Evolutionary conservation across 2,329 filamentous ascomycete species (phyloP).

Genomic region (Aureobasidium zeae): DNA sequence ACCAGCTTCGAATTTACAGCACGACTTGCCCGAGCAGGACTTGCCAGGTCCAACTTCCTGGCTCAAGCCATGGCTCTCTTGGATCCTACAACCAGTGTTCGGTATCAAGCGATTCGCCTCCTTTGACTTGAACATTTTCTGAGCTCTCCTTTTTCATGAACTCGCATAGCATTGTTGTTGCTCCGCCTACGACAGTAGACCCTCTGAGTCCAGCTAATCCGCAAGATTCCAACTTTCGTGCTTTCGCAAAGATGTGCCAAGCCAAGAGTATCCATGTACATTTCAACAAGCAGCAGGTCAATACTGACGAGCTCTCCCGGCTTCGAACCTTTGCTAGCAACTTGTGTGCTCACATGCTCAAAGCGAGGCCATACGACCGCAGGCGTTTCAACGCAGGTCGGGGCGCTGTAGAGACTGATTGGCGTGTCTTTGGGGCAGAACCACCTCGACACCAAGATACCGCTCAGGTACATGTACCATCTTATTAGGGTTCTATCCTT

Average conservation of each 20-base stretch:
- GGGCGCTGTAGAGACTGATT: constrained; percentile 1
- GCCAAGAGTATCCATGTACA: constrained; percentile 6
- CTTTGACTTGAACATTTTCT: background rate
- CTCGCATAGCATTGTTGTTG: background rate
- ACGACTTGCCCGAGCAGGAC: background rate
- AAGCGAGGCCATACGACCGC: background rate
- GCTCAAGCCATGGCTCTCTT: background rate
- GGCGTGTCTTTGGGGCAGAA: background rate
- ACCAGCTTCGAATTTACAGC: background rate
- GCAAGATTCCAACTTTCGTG: background rate
- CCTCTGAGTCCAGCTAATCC: background rate
- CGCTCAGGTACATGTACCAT: background rate
- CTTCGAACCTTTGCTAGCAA: constrained; percentile 3
- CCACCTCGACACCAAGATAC: background rate
- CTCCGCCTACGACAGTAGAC: background rate
- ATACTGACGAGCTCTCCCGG: background rate
- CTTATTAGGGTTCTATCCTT: constrained; percentile 1
- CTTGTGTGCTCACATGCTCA: background rate
- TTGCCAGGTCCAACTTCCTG: background rate
- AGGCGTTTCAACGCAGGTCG: constrained; percentile 4
- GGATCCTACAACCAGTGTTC: background rate
- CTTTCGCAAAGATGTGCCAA: constrained; percentile 2
- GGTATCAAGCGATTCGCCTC: background rate
- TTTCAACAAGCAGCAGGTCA: constrained; percentile 2
- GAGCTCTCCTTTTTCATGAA: background rate